These are phyloP conservation scores for Stagonosporopsis rhizophila DNA, from an alignment of 2,329 filamentous ascomycete species.

Conservation along the genomic window DNA sequence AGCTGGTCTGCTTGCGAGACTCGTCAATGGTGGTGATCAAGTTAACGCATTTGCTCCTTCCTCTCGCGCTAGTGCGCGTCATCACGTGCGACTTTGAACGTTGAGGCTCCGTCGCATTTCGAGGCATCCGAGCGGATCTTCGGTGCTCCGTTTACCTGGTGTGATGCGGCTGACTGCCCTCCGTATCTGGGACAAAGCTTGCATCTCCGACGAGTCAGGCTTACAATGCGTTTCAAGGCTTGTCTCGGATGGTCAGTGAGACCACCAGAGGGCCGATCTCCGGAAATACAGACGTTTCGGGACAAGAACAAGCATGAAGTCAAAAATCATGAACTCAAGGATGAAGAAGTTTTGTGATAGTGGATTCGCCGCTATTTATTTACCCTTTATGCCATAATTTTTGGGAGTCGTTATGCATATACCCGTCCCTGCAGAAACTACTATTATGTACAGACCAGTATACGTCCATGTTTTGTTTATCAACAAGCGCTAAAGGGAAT, in stretches of 20 bases:
- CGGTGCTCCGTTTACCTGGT: neutral
- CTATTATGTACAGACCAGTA: constrained; percentile 19
- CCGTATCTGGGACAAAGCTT: neutral
- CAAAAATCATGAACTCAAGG: neutral
- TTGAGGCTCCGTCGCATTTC: neutral
- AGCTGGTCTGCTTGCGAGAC: neutral
- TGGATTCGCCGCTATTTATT: constrained; percentile 9
- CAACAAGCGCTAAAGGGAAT: constrained; percentile 9
- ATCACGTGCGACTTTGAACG: neutral
- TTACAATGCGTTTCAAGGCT: constrained; percentile 11
- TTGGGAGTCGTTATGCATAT: neutral
- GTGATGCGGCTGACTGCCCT: neutral
- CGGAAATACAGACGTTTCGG: neutral
- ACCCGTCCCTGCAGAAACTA: neutral
- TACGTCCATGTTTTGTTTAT: constrained; percentile 10
- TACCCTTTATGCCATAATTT: neutral
- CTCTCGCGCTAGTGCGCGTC: constrained; percentile 4
- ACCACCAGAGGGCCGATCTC: neutral
- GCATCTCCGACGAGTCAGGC: constrained; percentile 1
- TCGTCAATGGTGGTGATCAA: neutral
- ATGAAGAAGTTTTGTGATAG: neutral
- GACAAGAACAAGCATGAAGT: neutral
- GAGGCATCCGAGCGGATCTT: neutral
- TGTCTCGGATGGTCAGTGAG: constrained; percentile 8
- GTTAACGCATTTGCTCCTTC: neutral